Evolutionary conservation across 768 basidiomycete species (phyloP).

Genomic region (Tricholoma furcatifolium): DNA sequence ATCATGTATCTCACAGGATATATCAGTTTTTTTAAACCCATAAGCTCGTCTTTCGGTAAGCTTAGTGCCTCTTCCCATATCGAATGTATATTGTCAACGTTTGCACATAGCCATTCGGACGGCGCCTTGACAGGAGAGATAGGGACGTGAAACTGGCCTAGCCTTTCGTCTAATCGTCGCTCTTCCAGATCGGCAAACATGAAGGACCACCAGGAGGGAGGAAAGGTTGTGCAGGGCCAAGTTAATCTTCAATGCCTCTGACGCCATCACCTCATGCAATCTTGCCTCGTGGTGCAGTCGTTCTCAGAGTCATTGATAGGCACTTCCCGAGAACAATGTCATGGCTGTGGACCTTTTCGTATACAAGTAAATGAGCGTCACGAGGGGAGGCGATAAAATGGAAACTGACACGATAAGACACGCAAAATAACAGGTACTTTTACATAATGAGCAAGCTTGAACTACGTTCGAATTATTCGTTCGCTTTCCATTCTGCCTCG

Average conservation of each 20-base stretch:
- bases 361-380: too few species aligned
- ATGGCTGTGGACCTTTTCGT: too few species aligned
- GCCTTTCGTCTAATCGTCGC: conserved; percentile 3
- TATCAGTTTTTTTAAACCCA: neutral
- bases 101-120: conserved; percentile 6
- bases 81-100: conserved; percentile 8
- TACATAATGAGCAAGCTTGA: neutral
- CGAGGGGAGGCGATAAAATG: too few species aligned
- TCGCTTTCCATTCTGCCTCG: conserved; percentile 71
- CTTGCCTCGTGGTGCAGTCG: conserved; percentile 4
- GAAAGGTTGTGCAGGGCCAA: neutral
- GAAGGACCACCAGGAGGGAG: neutral
- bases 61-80: neutral
- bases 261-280: conserved; percentile 1
- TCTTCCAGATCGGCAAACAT: conserved; percentile 3
- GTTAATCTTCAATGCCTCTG: neutral
- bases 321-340: neutral
- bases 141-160: neutral
- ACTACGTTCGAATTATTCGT: conserved; percentile 27
- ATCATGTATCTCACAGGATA: neutral
- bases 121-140: neutral
- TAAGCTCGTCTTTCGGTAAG: neutral
- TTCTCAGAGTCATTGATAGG: neutral
- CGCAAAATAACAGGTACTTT: too few species aligned
- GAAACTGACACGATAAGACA: too few species aligned